Percentiles rank a stretch among this genome's conserved stretches.
phyloP scores from a whole-genome alignment of 306 rosid species.

The Fragaria vesca region DNA sequence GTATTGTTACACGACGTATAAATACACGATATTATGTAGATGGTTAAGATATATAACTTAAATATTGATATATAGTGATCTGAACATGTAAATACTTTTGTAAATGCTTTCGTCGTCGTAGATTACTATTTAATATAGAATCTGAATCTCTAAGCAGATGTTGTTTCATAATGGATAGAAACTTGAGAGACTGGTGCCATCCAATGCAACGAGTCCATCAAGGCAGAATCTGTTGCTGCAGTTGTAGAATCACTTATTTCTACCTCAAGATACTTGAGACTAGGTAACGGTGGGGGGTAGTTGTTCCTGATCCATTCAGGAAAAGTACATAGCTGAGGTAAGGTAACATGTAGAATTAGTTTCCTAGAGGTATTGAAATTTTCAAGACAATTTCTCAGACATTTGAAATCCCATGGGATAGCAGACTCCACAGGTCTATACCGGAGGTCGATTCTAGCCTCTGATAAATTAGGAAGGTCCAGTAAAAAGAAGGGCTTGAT shows the following conservation, averaged over 20 bases:
- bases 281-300: background rate
- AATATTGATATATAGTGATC: too few relatives aligned
- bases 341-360: background rate
- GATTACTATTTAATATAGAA: too few relatives aligned
- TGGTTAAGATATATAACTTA: too few relatives aligned
- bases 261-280: background rate
- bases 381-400: background rate
- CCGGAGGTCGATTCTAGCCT: background rate
- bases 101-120: too few relatives aligned
- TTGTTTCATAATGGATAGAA: too few relatives aligned
- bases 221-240: too few relatives aligned
- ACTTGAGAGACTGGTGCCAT: background rate
- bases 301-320: background rate
- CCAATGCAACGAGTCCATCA: background rate
- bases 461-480: background rate
- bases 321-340: background rate
- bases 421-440: background rate
- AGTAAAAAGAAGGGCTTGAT: background rate
- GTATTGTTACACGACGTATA: too few relatives aligned
- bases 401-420: background rate
- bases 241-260: background rate
- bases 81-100: too few relatives aligned
- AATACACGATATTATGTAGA: too few relatives aligned
- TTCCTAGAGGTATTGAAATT: too few relatives aligned
- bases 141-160: background rate